Evolutionary conservation across 768 basidiomycete species (phyloP), one percentile per base, ranked within the genome.

Genomic region (Boletus pseudopeckii): DNA sequence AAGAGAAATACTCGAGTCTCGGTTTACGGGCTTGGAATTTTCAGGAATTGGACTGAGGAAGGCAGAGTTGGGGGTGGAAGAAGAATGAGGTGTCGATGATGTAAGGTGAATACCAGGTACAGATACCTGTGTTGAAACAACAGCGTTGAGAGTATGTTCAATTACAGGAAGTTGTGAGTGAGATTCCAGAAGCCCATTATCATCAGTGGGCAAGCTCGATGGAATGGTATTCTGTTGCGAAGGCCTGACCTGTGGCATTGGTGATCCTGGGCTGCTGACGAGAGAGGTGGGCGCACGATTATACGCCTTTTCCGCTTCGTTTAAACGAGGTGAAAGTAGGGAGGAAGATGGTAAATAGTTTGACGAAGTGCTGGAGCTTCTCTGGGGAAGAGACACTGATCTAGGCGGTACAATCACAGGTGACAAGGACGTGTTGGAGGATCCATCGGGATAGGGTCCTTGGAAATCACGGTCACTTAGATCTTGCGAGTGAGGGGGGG

Each of bases 1-100:
- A 36, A 90, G 75, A 33, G 85, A 82, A 46, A 86, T 80, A 22
- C 80, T 78, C 9, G 87, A 90, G 47, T 85, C 85, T 50, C 85
- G 80, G n/a, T 81, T 80, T 17, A 75, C 59, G 6, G 72, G 65
- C n/a, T 67, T 66, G 20, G 70, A 67, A 55, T 64, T 64, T 63
- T 75, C 69, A 18, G 65, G 57, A 39, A 60, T 66, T 36, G 59
- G 67, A 44, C 52, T 66, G 38, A 62, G 64, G 32, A 57, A 54
- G 32, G 45, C 50, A 15, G 59, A 52, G 43, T 30, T 37, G 18
- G 51, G 52, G 30, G 52, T 47, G 43, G 70, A 66, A 43, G 68
- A 61, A 44, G 52, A 49, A 45, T 57, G 65, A 20, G 50, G 63
- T 15, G 33, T 54, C 44, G 54, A 56, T 54, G 57, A 61, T 52